phyloP scores from a whole-genome alignment of 257 asterid species.

The Verbena officinalis region DNA sequence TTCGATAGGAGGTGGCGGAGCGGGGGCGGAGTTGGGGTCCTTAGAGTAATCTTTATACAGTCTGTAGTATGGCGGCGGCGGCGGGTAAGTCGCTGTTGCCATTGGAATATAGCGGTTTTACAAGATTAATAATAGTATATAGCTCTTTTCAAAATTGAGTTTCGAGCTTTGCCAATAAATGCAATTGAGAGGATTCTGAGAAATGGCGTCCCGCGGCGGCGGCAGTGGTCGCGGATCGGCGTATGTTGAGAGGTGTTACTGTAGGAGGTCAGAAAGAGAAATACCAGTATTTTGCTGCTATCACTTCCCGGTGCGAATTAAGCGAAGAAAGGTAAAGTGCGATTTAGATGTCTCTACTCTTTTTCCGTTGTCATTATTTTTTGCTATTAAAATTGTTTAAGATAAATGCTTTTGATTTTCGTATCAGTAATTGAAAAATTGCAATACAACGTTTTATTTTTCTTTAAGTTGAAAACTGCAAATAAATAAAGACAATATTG shows the following conservation, averaged over 20 bases:
- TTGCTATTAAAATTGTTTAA: too few relatives aligned
- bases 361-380: too few relatives aligned
- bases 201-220: not conserved
- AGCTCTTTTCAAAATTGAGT: not conserved
- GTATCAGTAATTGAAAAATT: too few relatives aligned
- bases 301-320: too few relatives aligned
- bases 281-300: too few relatives aligned
- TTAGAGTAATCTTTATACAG: conserved; percentile 70
- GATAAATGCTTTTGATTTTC: too few relatives aligned
- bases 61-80: conserved; percentile 89
- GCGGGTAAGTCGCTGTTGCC: conserved; percentile 97
- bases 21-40: conserved; percentile 77
- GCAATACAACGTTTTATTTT: too few relatives aligned
- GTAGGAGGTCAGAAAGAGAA: too few relatives aligned
- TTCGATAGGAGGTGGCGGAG: conserved; percentile 80
- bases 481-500: too few relatives aligned
- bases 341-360: too few relatives aligned
- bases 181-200: not conserved
- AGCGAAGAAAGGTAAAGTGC: too few relatives aligned
- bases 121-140: not conserved
- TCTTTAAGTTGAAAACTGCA: too few relatives aligned
- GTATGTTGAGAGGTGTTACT: not conserved
- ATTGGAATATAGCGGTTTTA: conserved; percentile 29
- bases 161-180: not conserved
- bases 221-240: not conserved